Evolutionary conservation across 768 basidiomycete genomes (phyloP).

Genomic region (Rhizopogon sp.): DNA sequence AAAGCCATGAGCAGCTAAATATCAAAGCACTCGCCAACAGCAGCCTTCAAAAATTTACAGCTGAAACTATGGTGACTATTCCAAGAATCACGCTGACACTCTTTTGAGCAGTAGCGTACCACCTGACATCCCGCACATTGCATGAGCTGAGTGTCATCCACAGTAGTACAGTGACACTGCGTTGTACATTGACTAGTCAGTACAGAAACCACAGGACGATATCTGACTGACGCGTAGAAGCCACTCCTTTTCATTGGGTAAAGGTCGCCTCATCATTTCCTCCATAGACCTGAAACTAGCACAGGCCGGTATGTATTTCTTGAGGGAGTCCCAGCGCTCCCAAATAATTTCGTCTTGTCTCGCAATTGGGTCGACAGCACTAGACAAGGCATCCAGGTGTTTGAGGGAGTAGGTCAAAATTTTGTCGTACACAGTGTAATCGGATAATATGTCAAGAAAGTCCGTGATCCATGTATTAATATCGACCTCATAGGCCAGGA

Average conservation of each 20-base stretch:
- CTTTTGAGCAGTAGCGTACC: not conserved
- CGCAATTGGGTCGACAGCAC: not conserved
- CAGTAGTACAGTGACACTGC: not conserved
- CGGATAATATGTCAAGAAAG: not conserved
- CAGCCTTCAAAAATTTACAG: not conserved
- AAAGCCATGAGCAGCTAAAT: not conserved
- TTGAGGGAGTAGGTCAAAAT: not conserved
- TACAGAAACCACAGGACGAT: not conserved
- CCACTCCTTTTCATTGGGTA: not conserved
- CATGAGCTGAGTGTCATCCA: not conserved
- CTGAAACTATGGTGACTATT: not conserved
- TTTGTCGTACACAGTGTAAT: not conserved
- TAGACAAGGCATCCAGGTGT: not conserved
- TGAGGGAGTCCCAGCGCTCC: not conserved
- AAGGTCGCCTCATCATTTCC: not conserved
- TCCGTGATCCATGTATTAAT: not conserved
- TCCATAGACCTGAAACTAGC: not conserved
- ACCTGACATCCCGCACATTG: not conserved
- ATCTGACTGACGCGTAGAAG: not conserved
- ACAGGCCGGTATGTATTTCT: not conserved
- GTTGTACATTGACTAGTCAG: not conserved
- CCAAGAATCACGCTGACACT: not conserved
- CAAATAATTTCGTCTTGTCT: not conserved
- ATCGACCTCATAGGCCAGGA: not conserved
- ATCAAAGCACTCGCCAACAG: not conserved